Conservation (phyloP, 2,329 filamentous ascomycete species). For the Fusarium tjaetaba region DNA sequence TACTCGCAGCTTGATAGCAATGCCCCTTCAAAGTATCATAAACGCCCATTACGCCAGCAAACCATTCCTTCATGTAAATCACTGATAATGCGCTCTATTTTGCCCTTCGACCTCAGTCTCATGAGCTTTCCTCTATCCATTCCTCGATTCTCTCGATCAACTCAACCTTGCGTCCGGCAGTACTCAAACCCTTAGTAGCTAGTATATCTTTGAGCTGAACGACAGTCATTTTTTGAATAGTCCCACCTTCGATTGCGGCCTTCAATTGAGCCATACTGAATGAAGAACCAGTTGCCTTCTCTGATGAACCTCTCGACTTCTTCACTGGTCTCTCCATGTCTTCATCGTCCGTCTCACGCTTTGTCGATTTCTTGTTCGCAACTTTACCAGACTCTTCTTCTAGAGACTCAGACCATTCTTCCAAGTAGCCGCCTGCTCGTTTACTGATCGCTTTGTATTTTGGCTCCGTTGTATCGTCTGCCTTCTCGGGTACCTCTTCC, state of each 20-base stretch:
- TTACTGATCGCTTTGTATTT: conserved; percentile 91
- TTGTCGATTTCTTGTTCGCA: conserved; percentile 55
- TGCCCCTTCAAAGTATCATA: neutral
- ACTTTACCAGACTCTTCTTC: conserved; percentile 61
- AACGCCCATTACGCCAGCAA: conserved; percentile 11
- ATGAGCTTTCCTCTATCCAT: conserved; percentile 62
- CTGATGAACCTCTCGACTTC: conserved; percentile 52
- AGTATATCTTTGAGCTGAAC: conserved; percentile 62
- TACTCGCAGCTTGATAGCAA: neutral
- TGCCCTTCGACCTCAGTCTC: neutral
- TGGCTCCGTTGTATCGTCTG: conserved; percentile 81
- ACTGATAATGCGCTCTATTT: neutral
- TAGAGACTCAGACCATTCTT: conserved; percentile 78
- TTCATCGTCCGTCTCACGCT: conserved; percentile 62
- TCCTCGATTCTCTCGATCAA: conserved; percentile 65
- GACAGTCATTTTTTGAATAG: conserved; percentile 64
- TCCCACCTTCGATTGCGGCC: conserved; percentile 55
- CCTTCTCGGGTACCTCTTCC: conserved; percentile 83
- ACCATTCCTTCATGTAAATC: neutral
- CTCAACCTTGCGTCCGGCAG: conserved; percentile 63
- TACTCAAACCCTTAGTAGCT: conserved; percentile 58
- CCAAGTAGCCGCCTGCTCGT: conserved; percentile 80
- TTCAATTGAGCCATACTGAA: conserved; percentile 60
- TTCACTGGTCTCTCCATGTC: conserved; percentile 58
- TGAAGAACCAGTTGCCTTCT: conserved; percentile 47